phyloP scores from a whole-genome alignment of 768 basidiomycete genomes.

The Tephrocybe sp. region DNA sequence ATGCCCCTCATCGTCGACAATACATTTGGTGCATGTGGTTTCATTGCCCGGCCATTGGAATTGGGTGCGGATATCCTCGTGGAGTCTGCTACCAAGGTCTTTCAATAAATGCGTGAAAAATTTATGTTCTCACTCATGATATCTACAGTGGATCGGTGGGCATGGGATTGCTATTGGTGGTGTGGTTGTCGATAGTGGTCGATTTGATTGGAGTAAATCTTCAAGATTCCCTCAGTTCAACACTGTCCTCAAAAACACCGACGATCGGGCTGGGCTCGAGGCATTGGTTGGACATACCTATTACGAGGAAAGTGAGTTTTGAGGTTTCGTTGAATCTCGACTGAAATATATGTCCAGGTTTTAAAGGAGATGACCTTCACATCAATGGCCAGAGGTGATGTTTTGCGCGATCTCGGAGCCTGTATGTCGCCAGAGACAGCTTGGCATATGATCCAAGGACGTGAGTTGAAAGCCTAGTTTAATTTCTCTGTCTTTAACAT shows the following conservation, averaged over 20 bases:
- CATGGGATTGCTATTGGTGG: constrained; percentile 68
- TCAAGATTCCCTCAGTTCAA: constrained; percentile 37
- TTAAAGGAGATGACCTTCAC: constrained; percentile 17
- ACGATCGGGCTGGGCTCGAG: constrained; percentile 1
- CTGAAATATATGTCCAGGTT: constrained; percentile 1
- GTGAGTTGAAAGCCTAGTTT: neutral
- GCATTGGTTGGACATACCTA: constrained; percentile 10
- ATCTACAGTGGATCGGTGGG: constrained; percentile 64
- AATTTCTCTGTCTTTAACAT: neutral
- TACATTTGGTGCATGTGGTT: constrained; percentile 61
- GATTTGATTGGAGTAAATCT: constrained; percentile 53
- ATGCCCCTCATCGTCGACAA: constrained; percentile 68
- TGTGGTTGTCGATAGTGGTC: constrained; percentile 58
- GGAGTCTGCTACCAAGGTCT: constrained; percentile 15
- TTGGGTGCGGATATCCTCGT: constrained; percentile 34
- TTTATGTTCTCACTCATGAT: constrained; percentile 35
- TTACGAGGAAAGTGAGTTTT: constrained; percentile 6
- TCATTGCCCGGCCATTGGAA: constrained; percentile 24
- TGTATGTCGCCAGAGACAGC: constrained; percentile 54
- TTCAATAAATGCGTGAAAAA: constrained; percentile 9
- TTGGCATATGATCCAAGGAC: constrained; percentile 55
- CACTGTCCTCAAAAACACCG: constrained; percentile 3
- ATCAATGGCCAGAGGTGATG: constrained; percentile 37
- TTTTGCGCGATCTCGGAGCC: constrained; percentile 54
- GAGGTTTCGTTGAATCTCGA: neutral